phyloP scores from a whole-genome alignment of 306 rosid species.

The Pueraria montana region DNA sequence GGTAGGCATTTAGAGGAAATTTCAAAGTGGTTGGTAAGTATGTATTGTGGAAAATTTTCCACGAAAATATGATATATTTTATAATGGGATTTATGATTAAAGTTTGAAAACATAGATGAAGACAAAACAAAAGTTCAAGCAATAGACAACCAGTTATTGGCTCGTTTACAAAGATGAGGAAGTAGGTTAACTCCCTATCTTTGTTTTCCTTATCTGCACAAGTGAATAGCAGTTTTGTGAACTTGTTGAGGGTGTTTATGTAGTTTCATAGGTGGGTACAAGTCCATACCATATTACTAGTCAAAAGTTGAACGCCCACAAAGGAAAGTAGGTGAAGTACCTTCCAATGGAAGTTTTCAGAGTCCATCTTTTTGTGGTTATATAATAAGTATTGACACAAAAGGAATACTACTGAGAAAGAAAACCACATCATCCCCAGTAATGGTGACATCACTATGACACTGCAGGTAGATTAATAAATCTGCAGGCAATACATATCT shows the following conservation, averaged over 20 bases:
- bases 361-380: not conserved
- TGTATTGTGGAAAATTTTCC: conserved; percentile 28
- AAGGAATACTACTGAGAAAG: not conserved
- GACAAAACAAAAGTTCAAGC: conserved; percentile 44
- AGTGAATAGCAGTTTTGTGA: not conserved
- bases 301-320: conserved; percentile 43
- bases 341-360: conserved; percentile 18
- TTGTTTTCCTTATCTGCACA: conserved; percentile 32
- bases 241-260: too few species aligned
- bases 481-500: not conserved
- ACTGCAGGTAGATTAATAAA: not conserved
- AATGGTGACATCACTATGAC: conserved; percentile 35
- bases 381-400: not conserved
- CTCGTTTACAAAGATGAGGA: conserved; percentile 8
- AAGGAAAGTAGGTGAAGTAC: conserved; percentile 43
- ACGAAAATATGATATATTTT: not conserved
- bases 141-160: conserved; percentile 41
- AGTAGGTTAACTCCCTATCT: conserved; percentile 47
- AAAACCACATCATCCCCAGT: not conserved
- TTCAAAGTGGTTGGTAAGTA: conserved; percentile 44
- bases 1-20: conserved; percentile 29
- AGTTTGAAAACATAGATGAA: conserved; percentile 50
- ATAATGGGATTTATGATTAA: conserved; percentile 42
- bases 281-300: not conserved
- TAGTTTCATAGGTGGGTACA: too few species aligned